Evolutionary conservation across 768 basidiomycete species (phyloP), one percentile per base, ranked within the genome.

Genomic region (Asterophora parasitica): DNA sequence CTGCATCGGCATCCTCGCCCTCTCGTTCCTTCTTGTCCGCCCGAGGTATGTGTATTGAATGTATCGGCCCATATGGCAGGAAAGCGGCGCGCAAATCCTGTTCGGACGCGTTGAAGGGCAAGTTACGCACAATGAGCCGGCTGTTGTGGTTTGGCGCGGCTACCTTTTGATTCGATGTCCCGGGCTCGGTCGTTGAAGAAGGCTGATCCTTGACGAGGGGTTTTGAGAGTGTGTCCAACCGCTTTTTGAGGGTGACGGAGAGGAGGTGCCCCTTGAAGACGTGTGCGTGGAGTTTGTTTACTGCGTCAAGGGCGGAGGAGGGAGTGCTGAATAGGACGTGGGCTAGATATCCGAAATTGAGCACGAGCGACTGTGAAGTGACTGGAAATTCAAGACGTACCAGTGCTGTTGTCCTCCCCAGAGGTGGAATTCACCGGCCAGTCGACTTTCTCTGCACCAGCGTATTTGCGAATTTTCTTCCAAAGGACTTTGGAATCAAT

Each of bases 71-170:
- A 51, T 85, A 82, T 0, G 89, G 88, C 2, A 94, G 76, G 72
- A 98, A 98, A 2, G 87, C 66, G 0, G 87, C 82, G 42, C 89
- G 82, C 4, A 98, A 69, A 60, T 96, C 93, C 58, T 88, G 81
- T 53, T 89, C 86, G 0, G 85, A 85, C 27, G 87, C 78, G 69
- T 90, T 73, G 57, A 81, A 96, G 0, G 91, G 86, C 34, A 96
- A 71, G 64, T 98, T 98, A 50, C 94, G 82, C 19, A 98, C 78
- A 59, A 98, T 95, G 45, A 98, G 77, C 16, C 93, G 78, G 55
- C 81, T 88, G 0, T 82, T 81, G 50, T 83, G 83, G 58, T 75
- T 88, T 0, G 86, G 86, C 1, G 75, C 74, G 1, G 63, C 42
- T 9, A 61, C 52, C 23, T 64, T 65, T 9, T 59, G 41, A 23